Evolutionary conservation across 2,329 filamentous ascomycete genomes (phyloP), one percentile per base, ranked within the genome.

Genomic region (Pestalotiopsis sp.): DNA sequence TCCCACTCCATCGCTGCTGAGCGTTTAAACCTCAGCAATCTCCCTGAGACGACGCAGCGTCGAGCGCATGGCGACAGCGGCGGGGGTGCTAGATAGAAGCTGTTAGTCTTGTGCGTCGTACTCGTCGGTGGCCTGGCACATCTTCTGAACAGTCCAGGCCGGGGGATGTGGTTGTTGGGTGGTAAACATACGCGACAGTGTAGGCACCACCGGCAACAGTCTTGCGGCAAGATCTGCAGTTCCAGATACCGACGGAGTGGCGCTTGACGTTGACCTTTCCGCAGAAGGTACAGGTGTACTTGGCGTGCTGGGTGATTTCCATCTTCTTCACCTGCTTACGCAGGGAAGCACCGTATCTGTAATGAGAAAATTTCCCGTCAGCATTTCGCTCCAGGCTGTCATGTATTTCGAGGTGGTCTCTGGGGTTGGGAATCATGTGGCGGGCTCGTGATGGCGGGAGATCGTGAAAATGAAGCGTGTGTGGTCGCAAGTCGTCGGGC

Each of bases 251-350:
- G 78, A 95, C 93, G 73, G 93, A 91, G 82, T 94, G 88, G 81
- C 95, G 92, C 89, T 94, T 94, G 82, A 97, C 94, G 79, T 92
- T 93, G 83, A 91, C 92, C 92, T 98, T 98, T 82, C 95, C 95
- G 90, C 94, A 97, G 93, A 98, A 99, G 76, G 95, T 95, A 91
- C 95, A 98, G 82, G 91, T 91, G 82, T 98, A 98, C 84, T 92
- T 92, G 87, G 94, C 94, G 90, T 99, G 96, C 87, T 98, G 96
- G 80, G 93, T 93, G 85, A 98, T 93, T 92, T 98, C 96, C 92
- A 98, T 97, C 93, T 98, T 98, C 94, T 98, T 98, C 82, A 96
- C 92, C 85, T 94, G 95, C 91, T 98, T 98, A 87, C 95, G 94
- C 86, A 98, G 94, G 81, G 96, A 98, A 83, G 96, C 95, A 95